Evolutionary conservation across 495 filamentous ascomycete species (phyloP).

Genomic region (Penicillium turbatum): DNA sequence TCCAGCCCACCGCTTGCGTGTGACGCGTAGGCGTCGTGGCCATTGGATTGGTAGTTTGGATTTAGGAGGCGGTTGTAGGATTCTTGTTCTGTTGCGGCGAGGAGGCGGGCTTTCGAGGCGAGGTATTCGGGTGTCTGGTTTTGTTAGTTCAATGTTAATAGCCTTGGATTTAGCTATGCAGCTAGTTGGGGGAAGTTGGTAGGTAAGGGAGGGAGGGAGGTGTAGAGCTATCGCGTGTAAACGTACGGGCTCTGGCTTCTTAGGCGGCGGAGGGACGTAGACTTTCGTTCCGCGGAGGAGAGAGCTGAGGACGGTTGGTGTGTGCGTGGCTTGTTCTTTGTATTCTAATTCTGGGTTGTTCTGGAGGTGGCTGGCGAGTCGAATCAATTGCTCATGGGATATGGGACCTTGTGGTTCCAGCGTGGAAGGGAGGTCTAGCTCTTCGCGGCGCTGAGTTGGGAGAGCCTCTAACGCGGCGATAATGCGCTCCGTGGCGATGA

Average conservation of each 20-base stretch:
- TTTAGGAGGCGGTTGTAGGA: slow-evolving; percentile 71
- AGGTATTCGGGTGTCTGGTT: slow-evolving; percentile 78
- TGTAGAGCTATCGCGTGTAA: not conserved
- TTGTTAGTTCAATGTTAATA: slow-evolving; percentile 15
- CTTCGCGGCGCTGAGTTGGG: slow-evolving; percentile 24
- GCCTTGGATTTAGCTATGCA: not conserved
- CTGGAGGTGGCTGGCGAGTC: slow-evolving; percentile 55
- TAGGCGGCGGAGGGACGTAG: slow-evolving; percentile 71
- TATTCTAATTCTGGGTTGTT: slow-evolving; percentile 8
- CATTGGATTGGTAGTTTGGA: slow-evolving; percentile 35
- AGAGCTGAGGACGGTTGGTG: slow-evolving; percentile 48
- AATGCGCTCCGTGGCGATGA: slow-evolving; percentile 68
- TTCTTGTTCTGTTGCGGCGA: slow-evolving; percentile 70
- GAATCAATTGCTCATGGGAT: slow-evolving; percentile 72
- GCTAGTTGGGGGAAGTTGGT: not conserved
- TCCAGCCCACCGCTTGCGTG: not conserved
- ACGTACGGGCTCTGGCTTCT: slow-evolving; percentile 73
- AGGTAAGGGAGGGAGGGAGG: not conserved
- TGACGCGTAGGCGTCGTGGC: slow-evolving; percentile 34
- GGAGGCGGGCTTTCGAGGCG: slow-evolving; percentile 80
- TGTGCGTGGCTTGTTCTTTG: not conserved
- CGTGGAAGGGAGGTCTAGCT: slow-evolving; percentile 34
- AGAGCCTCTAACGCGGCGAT: slow-evolving; percentile 56
- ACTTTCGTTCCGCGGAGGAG: slow-evolving; percentile 68
- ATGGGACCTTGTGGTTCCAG: slow-evolving; percentile 62